Evolutionary conservation across 345 rosid species (phyloP).

Genomic region (Abelmoschus esculentus): DNA sequence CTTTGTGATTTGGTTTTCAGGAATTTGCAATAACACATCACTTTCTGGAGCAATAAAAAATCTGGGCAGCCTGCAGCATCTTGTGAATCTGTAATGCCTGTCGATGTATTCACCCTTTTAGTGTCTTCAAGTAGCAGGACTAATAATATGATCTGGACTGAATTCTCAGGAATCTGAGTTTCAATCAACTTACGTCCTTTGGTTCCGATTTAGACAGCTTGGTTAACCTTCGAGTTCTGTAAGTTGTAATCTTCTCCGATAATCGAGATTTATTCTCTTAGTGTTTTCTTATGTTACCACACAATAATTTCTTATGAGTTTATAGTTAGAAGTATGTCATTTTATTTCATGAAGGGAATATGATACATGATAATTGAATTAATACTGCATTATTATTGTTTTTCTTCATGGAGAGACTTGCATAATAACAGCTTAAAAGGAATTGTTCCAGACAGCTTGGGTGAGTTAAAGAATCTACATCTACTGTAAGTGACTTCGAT

Average conservation of each 20-base stretch:
- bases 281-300: neutral
- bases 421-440: conserved; percentile 73
- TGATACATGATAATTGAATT: neutral
- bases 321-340: neutral
- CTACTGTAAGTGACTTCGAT: conserved; percentile 48
- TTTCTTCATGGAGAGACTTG: conserved; percentile 53
- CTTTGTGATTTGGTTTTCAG: conserved; percentile 29
- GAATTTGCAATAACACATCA: conserved; percentile 84
- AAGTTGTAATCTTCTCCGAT: conserved; percentile 25
- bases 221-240: conserved; percentile 71
- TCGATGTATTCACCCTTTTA: neutral
- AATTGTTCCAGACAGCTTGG: conserved; percentile 67
- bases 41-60: conserved; percentile 76
- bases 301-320: neutral
- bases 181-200: conserved; percentile 61
- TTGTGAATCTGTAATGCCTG: conserved; percentile 59
- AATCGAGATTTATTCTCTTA: neutral
- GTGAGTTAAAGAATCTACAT: conserved; percentile 59
- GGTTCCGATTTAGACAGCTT: conserved; percentile 56
- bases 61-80: conserved; percentile 69
- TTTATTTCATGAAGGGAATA: neutral
- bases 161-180: conserved; percentile 73
- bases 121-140: neutral
- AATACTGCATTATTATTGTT: neutral
- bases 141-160: conserved; percentile 5